Base-by-base conservation (phyloP, 2,329 filamentous ascomycete genomes). In the Oidium heveae region DNA sequence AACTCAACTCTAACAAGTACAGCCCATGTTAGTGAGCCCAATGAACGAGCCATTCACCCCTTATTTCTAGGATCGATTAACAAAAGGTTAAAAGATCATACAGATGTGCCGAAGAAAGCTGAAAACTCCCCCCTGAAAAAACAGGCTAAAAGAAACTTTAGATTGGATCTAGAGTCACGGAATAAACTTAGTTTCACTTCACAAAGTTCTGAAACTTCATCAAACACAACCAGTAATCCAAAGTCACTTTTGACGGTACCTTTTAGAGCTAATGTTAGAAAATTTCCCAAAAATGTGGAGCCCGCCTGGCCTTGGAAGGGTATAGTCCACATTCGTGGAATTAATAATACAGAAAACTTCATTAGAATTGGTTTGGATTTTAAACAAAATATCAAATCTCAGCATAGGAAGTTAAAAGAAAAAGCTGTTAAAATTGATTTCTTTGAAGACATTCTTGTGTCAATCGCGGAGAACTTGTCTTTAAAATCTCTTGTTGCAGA, bases 281-380 rank as follows among this genome's bases (percentile, higher is more conserved):
- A 77, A 61, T 71, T 82, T n/a, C 77, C 80, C 0, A 84, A 82
- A 2, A 72, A 80, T 9, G 69, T 71, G 58, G 72, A 84, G 54
- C 75, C 84, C 3, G 71, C 77, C n/a, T 91, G 84, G 81, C 85
- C 85, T 39, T 74, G 76, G 52, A 72, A 73, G 58, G 81, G 71
- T 7, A 77, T 77, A 63, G 67, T 72, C 0, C 83, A 86, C 64
- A 67, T 87, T 44, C 74, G 80, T 55, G 79, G 74, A 28, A 24
- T 43, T 13, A 22, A 41, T 1, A n/a, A 46, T 5, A 15, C 18
- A 28, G 37, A 54, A 4, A 16, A 18, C 15, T 5, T 54, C 16
- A 33, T 15, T 12, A 16, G 9, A 18, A 9, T 20, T 18, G 41
- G 36, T 46, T 18, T n/a, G 16, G 47, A 36, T 13, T 13, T 16